A percentile compares a stretch with the other conserved stretches of the same genome.
Conservation (phyloP, 1,139 yeast genomes). For the Suhomyces choctaworum region DNA sequence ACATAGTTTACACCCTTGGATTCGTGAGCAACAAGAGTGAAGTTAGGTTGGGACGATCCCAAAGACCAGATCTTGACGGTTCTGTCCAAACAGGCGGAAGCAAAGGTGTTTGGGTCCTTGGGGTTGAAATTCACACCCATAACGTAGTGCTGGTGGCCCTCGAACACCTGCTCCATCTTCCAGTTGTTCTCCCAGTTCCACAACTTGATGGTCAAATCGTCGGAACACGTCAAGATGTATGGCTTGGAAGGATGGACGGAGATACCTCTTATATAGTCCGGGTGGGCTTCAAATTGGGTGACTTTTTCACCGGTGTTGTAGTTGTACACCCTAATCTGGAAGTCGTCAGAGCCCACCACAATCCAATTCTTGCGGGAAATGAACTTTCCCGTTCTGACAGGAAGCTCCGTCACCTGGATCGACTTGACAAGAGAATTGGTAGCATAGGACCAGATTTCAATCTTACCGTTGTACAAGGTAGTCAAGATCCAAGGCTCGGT, state of each 20-base stretch:
- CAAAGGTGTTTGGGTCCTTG: constrained; percentile 96
- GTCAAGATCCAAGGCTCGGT: constrained; percentile 95
- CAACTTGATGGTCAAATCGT: constrained; percentile 85
- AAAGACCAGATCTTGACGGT: constrained; percentile 97
- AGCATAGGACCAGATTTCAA: constrained; percentile 93
- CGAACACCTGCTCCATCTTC: constrained; percentile 86
- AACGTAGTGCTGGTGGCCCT: constrained; percentile 94
- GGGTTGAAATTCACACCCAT: constrained; percentile 96
- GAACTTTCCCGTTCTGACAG: constrained; percentile 93
- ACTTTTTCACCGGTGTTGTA: constrained; percentile 94
- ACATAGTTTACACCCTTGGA: constrained; percentile 93
- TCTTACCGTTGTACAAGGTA: constrained; percentile 79
- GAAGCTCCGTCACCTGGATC: constrained; percentile 85
- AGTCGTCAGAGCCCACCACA: constrained; percentile 94
- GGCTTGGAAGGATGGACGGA: constrained; percentile 96
- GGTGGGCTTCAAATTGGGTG: constrained; percentile 95
- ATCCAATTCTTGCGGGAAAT: constrained; percentile 98
- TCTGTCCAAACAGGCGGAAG: constrained; percentile 93
- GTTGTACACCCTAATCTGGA: constrained; percentile 87
- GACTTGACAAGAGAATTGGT: constrained; percentile 57
- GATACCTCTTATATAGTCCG: constrained; percentile 89
- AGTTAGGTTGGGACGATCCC: constrained; percentile 87
- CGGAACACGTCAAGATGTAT: constrained; percentile 83
- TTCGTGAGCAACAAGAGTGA: constrained; percentile 88
- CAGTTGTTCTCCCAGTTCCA: constrained; percentile 98